Percentiles rank a stretch among this genome's conserved stretches.
Evolutionary conservation across 192 early-diverging fungal genomes (phyloP).

Genomic region (Entomortierella beljakovae): DNA sequence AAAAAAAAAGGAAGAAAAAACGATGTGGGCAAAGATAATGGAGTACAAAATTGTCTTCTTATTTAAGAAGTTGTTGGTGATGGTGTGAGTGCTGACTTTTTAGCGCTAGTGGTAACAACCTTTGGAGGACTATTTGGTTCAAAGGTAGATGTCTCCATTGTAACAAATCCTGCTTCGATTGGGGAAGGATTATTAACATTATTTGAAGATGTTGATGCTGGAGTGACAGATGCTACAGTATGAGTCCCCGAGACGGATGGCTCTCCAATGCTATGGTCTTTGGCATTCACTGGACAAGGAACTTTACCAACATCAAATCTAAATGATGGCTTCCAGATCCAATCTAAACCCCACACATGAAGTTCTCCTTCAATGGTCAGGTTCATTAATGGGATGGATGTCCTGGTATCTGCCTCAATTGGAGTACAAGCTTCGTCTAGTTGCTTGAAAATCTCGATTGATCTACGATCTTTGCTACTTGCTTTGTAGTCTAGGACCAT

Average conservation of each 20-base stretch:
- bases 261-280: not conserved
- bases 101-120: too few species aligned
- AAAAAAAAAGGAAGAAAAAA: conserved; percentile 1
- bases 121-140: too few species aligned
- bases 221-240: conserved; percentile 16
- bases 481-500: conserved; percentile 36
- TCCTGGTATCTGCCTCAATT: not conserved
- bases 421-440: conserved; percentile 20
- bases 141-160: too few species aligned
- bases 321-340: conserved; percentile 48
- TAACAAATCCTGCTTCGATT: not conserved
- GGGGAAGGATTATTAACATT: not conserved
- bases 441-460: conserved; percentile 2
- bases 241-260: not conserved
- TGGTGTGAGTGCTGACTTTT: too few species aligned
- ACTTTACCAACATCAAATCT: conserved; percentile 8
- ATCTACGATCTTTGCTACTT: not conserved
- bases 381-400: conserved; percentile 9
- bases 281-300: conserved; percentile 33
- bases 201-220: not conserved
- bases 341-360: conserved; percentile 36
- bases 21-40: not conserved
- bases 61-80: too few species aligned
- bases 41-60: not conserved
- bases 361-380: conserved; percentile 15